Evolutionary conservation across 176 grass and related monocot genomes (phyloP).

Genomic region (Triticum timopheevii): DNA sequence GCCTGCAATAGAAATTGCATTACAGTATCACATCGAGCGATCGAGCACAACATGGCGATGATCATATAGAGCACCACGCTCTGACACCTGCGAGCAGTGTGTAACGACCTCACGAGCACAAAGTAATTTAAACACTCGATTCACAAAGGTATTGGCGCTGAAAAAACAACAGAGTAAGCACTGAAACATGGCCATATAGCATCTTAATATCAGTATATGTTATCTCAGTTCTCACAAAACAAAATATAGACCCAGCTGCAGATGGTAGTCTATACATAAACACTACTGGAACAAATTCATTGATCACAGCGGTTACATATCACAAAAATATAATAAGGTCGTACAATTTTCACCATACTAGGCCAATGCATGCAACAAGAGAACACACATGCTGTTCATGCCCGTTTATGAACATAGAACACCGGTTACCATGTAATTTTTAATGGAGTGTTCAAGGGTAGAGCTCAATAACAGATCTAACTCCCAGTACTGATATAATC

Average conservation of each 20-base stretch:
- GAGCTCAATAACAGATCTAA: constrained; percentile 45
- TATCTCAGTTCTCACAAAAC: background rate
- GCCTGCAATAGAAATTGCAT: no score
- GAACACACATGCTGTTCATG: background rate
- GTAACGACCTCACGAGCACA: no score
- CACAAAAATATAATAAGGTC: background rate
- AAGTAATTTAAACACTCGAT: no score
- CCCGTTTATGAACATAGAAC: background rate
- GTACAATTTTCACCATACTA: background rate
- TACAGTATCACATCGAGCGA: no score
- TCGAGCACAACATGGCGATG: no score
- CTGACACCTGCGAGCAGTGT: no score
- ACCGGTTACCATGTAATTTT: background rate
- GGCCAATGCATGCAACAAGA: background rate
- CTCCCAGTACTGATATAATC: background rate
- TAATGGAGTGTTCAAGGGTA: constrained; percentile 20
- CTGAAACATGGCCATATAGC: background rate
- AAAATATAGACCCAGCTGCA: background rate
- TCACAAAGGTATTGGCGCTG: background rate
- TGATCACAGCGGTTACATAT: background rate
- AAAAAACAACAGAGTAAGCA: background rate
- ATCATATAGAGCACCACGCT: no score
- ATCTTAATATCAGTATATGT: background rate
- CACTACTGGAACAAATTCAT: background rate
- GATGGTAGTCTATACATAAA: background rate